Evolutionary conservation across 148 eudicot species (phyloP).

Genomic region (Diospyros kaki): DNA sequence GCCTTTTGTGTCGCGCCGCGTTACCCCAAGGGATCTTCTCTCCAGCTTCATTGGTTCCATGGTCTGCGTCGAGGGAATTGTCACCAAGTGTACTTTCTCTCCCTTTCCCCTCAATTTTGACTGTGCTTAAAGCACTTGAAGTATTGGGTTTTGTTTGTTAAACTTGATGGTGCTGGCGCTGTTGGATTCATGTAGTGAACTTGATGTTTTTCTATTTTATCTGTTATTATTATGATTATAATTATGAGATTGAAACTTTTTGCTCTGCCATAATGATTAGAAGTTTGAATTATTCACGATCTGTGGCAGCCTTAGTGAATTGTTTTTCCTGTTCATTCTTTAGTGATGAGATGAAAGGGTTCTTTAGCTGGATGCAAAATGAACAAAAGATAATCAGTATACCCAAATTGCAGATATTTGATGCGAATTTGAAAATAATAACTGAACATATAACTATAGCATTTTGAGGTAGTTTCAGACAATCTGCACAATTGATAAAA

Average conservation of each 20-base stretch:
- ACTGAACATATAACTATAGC: no score
- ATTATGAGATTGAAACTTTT: background rate
- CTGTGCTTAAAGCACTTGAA: background rate
- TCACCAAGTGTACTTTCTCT: conserved; percentile 69
- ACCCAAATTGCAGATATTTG: no score
- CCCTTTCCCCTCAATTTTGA: background rate
- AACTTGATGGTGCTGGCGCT: background rate
- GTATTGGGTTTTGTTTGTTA: background rate
- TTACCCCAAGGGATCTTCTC: conserved; percentile 85
- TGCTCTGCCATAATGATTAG: background rate
- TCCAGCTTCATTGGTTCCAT: conserved; percentile 92
- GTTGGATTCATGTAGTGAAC: background rate
- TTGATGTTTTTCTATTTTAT: no score
- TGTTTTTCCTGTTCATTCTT: background rate
- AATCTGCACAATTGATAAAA: no score
- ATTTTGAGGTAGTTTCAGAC: no score
- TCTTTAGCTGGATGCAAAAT: no score
- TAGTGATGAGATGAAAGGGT: background rate
- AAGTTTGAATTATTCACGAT: background rate
- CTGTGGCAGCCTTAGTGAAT: background rate
- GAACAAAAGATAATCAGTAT: no score
- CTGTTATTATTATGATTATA: no score
- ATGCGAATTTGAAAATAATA: no score
- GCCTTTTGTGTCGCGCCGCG: conserved; percentile 88
- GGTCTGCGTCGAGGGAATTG: conserved; percentile 94